Conservation (phyloP, 768 basidiomycete species). For the Mycena filopes region DNA sequence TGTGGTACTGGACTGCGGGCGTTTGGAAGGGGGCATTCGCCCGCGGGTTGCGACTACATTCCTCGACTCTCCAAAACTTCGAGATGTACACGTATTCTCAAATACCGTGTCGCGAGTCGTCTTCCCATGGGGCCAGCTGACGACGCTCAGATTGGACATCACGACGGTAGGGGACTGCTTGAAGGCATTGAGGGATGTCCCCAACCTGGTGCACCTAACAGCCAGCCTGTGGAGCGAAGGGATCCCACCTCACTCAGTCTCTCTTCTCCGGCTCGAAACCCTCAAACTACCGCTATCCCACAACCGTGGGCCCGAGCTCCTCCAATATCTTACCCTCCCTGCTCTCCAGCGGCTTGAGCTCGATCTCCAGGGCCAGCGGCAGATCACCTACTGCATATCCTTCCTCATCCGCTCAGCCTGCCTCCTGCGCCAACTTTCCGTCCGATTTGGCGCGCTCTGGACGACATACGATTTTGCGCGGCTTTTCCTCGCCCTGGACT, state of each 20-base stretch:
- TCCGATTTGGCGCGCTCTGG: not conserved
- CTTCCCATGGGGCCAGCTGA: conserved; percentile 7
- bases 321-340: conserved; percentile 6
- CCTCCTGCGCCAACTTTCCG: conserved; percentile 17
- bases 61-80: not conserved
- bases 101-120: not conserved
- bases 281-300: conserved; percentile 4
- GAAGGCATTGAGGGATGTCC: not conserved
- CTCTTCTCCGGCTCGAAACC: conserved; percentile 12
- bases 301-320: conserved; percentile 17
- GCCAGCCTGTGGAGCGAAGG: not conserved
- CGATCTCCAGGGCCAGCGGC: not conserved
- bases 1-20: not conserved
- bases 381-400: not conserved
- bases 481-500: not conserved
- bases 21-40: not conserved
- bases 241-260: not conserved
- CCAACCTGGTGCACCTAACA: not conserved
- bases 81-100: conserved; percentile 12
- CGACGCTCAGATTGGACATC: conserved; percentile 12
- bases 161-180: not conserved
- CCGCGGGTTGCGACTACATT: not conserved
- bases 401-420: conserved; percentile 9
- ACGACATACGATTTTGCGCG: not conserved
- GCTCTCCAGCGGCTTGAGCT: conserved; percentile 13